Conservation (phyloP, 1,284 basidiomycete genomes). For the Trichosporon asahii region DNA sequence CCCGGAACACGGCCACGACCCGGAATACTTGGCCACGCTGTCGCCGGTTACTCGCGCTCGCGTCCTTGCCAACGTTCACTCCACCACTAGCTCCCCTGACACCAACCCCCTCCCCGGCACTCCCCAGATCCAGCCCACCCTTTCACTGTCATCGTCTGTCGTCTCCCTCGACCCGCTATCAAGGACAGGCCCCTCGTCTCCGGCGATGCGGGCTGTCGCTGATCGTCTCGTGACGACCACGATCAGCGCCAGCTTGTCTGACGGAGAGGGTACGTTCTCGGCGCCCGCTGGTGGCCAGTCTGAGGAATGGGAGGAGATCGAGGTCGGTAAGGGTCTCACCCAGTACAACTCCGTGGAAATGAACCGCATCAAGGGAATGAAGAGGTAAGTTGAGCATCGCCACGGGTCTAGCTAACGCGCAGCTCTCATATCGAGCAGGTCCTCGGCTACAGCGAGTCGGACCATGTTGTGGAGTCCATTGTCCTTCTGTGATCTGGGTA, state of each 20-base stretch:
- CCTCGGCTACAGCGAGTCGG: slow-evolving; percentile 89
- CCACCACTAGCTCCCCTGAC: slow-evolving; percentile 20
- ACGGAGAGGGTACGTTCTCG: not conserved
- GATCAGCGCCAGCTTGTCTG: slow-evolving; percentile 9
- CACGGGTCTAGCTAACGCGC: slow-evolving; percentile 20
- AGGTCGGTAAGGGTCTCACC: slow-evolving; percentile 88
- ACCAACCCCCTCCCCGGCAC: slow-evolving; percentile 38
- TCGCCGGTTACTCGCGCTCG: slow-evolving; percentile 19
- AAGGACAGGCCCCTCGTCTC: slow-evolving; percentile 34
- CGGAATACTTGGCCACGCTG: not conserved
- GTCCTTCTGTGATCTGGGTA: slow-evolving; percentile 35
- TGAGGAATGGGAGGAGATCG: slow-evolving; percentile 71
- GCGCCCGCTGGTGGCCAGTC: not conserved
- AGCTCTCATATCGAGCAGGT: slow-evolving; percentile 77
- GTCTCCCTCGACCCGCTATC: slow-evolving; percentile 50
- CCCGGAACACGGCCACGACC: slow-evolving; percentile 13
- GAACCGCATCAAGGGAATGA: slow-evolving; percentile 77
- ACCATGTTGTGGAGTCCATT: slow-evolving; percentile 93
- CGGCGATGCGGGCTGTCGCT: slow-evolving; percentile 34
- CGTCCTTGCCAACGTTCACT: slow-evolving; percentile 6
- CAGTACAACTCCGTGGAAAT: slow-evolving; percentile 97
- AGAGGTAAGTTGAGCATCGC: slow-evolving; percentile 62
- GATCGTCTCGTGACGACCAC: slow-evolving; percentile 22
- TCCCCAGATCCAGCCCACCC: slow-evolving; percentile 44
- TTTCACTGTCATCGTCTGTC: slow-evolving; percentile 49